phyloP scores from a whole-genome alignment of 2,329 filamentous ascomycete species.

The Apiospora rasikravindrae region DNA sequence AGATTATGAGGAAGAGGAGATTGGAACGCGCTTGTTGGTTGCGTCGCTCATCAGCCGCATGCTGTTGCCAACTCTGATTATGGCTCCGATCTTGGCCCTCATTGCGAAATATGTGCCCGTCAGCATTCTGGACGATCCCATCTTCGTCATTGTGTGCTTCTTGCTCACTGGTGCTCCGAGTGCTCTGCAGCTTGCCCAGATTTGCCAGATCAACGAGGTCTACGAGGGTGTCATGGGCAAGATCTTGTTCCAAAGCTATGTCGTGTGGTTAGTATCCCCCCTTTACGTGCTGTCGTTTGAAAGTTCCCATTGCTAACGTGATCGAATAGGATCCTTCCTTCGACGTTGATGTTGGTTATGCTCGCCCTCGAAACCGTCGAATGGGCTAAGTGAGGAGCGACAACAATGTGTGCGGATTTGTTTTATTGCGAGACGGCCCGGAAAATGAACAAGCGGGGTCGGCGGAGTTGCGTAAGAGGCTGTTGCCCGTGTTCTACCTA shows the following conservation, averaged over 20 bases:
- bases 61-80: constrained; percentile 88
- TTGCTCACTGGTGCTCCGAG: constrained; percentile 92
- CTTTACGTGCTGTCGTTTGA: constrained; percentile 22
- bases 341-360: constrained; percentile 88
- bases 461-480: neutral
- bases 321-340: constrained; percentile 79
- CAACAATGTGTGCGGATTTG: neutral
- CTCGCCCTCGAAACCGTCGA: constrained; percentile 90
- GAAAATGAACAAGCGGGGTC: constrained; percentile 3
- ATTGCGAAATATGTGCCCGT: constrained; percentile 89
- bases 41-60: constrained; percentile 89
- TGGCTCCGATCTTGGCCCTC: constrained; percentile 87
- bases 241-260: constrained; percentile 94
- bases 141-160: constrained; percentile 98
- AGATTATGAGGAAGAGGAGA: constrained; percentile 72
- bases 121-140: constrained; percentile 95
- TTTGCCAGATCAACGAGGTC: constrained; percentile 97
- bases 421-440: neutral
- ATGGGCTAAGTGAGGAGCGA: constrained; percentile 64
- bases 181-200: constrained; percentile 93
- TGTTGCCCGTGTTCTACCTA: neutral
- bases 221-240: constrained; percentile 94
- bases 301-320: constrained; percentile 34
- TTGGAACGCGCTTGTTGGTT: constrained; percentile 78
- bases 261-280: constrained; percentile 74